These are phyloP conservation scores for Phascolomyces articulosus DNA, from an alignment of 371 early-diverging fungal genomes.

Conservation along the genomic window DNA sequence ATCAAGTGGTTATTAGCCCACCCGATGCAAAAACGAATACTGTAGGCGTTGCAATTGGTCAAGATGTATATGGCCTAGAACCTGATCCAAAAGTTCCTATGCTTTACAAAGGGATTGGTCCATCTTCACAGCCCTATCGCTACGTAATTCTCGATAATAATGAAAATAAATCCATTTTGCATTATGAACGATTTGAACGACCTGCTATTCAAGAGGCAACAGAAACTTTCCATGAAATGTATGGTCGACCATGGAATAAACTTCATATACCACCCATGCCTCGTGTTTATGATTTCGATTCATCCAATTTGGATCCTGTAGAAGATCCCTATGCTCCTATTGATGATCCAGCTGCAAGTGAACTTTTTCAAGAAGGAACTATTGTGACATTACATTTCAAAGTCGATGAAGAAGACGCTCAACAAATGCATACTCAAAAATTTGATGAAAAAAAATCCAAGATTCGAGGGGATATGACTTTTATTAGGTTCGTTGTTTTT, in stretches of 20 bases:
- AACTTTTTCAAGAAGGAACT: slow-evolving; percentile 29
- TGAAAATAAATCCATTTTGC: slow-evolving; percentile 8
- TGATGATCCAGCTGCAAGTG: slow-evolving; percentile 8
- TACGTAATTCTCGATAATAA: slow-evolving; percentile 27
- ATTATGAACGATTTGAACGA: slow-evolving; percentile 32
- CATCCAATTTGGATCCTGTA: neutral
- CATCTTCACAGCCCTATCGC: slow-evolving; percentile 22
- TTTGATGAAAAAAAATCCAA: slow-evolving; percentile 13
- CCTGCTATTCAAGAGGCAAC: slow-evolving; percentile 27
- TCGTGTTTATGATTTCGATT: slow-evolving; percentile 18
- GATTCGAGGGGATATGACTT: slow-evolving; percentile 26
- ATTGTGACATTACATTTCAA: slow-evolving; percentile 28
- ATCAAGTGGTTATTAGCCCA: slow-evolving; percentile 25
- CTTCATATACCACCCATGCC: slow-evolving; percentile 24
- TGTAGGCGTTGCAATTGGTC: slow-evolving; percentile 29
- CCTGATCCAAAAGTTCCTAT: slow-evolving; percentile 18
- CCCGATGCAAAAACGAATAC: neutral
- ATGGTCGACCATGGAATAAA: slow-evolving; percentile 37
- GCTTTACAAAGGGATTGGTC: slow-evolving; percentile 24
- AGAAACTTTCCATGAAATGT: slow-evolving; percentile 28
- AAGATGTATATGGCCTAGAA: slow-evolving; percentile 24
- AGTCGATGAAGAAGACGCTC: slow-evolving; percentile 15
- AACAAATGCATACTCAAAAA: slow-evolving; percentile 25
- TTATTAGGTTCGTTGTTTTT: slow-evolving; percentile 21
- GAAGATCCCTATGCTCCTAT: neutral